Conservation (phyloP, 2,329 filamentous ascomycete genomes). For the Delphinella strobiligena region DNA sequence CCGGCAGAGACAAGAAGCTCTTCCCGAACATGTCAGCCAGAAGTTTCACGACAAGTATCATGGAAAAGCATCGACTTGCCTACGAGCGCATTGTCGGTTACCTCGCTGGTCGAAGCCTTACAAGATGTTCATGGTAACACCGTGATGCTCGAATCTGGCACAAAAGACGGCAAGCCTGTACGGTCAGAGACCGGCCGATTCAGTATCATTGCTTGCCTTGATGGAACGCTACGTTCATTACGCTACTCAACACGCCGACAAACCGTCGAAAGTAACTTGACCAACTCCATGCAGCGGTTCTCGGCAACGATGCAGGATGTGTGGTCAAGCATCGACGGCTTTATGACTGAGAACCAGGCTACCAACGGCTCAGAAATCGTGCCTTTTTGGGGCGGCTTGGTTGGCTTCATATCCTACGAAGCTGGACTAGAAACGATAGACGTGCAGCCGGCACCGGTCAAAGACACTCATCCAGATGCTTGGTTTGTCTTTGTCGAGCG, state of each 20-base stretch:
- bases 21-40: conserved; percentile 1
- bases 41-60: not conserved
- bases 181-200: conserved; percentile 46
- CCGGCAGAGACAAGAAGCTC: conserved; percentile 3
- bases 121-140: conserved; percentile 23
- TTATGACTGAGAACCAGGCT: conserved; percentile 25
- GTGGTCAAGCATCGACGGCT: conserved; percentile 18
- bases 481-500: conserved; percentile 65
- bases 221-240: conserved; percentile 36
- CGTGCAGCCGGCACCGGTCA: conserved; percentile 27
- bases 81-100: conserved; percentile 17
- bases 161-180: conserved; percentile 28
- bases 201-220: conserved; percentile 61
- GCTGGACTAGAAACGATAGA: conserved; percentile 55
- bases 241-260: conserved; percentile 13
- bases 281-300: not conserved
- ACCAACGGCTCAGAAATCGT: conserved; percentile 22
- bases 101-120: conserved; percentile 25
- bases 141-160: conserved; percentile 36
- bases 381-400: conserved; percentile 71
- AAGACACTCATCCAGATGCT: conserved; percentile 50
- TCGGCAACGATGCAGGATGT: conserved; percentile 4
- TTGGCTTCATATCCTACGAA: conserved; percentile 79
- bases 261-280: conserved; percentile 2
- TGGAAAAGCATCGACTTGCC: conserved; percentile 2